Evolutionary conservation across 1,284 basidiomycete species (phyloP), one percentile per base, ranked within the genome.

Genomic region (Neolentinus lepideus): DNA sequence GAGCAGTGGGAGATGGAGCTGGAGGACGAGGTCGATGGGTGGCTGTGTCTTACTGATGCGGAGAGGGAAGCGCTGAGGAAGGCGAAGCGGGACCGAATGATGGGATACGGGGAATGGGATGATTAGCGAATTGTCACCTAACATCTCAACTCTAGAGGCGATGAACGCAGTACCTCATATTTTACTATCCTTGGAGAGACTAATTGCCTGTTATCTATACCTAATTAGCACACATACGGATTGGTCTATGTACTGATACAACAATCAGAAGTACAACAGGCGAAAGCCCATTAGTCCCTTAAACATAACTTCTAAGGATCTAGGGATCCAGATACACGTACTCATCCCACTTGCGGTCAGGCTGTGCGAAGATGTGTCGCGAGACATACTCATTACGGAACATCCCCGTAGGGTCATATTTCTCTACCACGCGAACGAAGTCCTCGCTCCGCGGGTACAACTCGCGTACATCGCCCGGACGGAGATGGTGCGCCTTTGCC

Each of bases 401-500:
- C 54, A 92, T 72, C 46, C 89, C 90, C 52, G 78, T 66, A 0
- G 94, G 92, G 72, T 99, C 96, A 35, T 90, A 86, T 11, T 77
- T 68, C 46, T 84, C 68, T 43, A 96, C 69, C 27, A 95, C 82
- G 16, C 70, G 66, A 25, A 85, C 72, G 71, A 94, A 98, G 60
- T 93, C 86, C 61, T 84, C 80, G 70, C 96, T 94, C 57, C 80
- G 81, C 27, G 94, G 91, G 70, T 98, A 99, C 25, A 91, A 73
- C 58, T 67, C 66, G 56, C 81, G 78, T 55, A 98, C 77, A 48
- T 77, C 75, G 46, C 79, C 77, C 0, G 90, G 90, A 47, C 79
- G 77, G 54, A 94, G 79, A 22, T 75, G 74, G 69, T 99, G 96
- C 22, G 93, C 83, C 72, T 99, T 99, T 0, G 95, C 97, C 96